phyloP scores from a whole-genome alignment of 495 filamentous ascomycete genomes.

The Hyaloscypha variabilis region DNA sequence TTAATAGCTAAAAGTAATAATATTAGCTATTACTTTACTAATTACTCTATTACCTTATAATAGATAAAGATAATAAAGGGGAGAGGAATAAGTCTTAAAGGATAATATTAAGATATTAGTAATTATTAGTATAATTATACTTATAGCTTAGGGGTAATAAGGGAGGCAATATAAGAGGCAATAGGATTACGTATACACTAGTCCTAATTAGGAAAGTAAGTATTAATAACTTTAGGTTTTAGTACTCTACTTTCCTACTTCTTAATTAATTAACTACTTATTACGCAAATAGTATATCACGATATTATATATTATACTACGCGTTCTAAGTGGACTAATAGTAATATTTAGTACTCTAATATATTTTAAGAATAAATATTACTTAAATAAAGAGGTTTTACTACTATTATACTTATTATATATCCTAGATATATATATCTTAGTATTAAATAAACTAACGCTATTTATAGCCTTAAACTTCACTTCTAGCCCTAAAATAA shows the following conservation, averaged over 20 bases:
- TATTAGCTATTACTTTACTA: slow-evolving; percentile 45
- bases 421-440: slow-evolving; percentile 65
- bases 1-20: slow-evolving; percentile 64
- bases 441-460: slow-evolving; percentile 56
- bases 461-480: slow-evolving; percentile 45
- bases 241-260: no score
- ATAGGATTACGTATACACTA: no score
- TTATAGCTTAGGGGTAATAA: no score
- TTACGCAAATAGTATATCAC: no score
- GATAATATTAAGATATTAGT: slow-evolving; percentile 45
- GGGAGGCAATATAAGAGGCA: no score
- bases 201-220: no score
- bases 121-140: no score
- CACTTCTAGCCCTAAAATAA: slow-evolving; percentile 41
- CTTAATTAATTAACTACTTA: no score
- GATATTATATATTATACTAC: no score
- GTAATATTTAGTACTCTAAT: slow-evolving; percentile 48
- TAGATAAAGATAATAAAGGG: slow-evolving; percentile 64
- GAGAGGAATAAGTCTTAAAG: slow-evolving; percentile 52
- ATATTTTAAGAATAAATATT: slow-evolving; percentile 61
- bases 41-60: slow-evolving; percentile 61
- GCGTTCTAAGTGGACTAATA: no score
- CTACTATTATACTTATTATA: slow-evolving; percentile 59
- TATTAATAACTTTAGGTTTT: no score
- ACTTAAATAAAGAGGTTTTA: slow-evolving; percentile 67